These are phyloP conservation scores for Bipolaris gigantea DNA, from an alignment of 2,329 filamentous ascomycete genomes.

Conservation along the genomic window DNA sequence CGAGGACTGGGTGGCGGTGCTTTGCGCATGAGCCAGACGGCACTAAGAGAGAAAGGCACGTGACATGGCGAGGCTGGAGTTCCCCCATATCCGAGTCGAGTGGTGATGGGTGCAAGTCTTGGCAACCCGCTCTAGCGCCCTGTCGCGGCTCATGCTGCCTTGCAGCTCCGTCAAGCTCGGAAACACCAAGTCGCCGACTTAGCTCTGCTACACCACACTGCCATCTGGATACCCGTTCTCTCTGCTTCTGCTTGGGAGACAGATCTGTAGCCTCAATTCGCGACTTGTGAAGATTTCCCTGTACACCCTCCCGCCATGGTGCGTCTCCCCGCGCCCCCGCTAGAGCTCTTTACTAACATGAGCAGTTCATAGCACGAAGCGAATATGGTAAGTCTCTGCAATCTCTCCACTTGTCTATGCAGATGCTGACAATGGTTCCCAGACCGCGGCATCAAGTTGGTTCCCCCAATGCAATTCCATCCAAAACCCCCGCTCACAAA, in stretches of 20 bases:
- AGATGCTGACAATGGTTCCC: conserved; percentile 20
- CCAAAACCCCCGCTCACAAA: conserved; percentile 26
- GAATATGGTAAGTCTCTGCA: conserved; percentile 81
- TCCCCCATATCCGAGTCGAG: not conserved
- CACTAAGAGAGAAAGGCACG: too few relatives aligned
- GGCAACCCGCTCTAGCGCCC: conserved; percentile 21
- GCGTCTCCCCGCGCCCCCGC: conserved; percentile 27
- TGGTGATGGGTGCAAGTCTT: conserved; percentile 15
- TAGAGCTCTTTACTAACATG: conserved; percentile 38
- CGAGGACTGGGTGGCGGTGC: not conserved
- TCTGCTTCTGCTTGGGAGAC: not conserved
- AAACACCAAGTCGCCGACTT: conserved; percentile 23
- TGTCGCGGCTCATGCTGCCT: conserved; percentile 34
- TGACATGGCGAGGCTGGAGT: not conserved
- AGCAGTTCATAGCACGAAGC: conserved; percentile 94
- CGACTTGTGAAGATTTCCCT: not conserved
- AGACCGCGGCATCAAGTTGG: conserved; percentile 98
- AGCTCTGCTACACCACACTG: conserved; percentile 5
- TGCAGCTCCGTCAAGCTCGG: conserved; percentile 28
- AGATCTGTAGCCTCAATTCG: not conserved
- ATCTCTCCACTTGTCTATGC: not conserved
- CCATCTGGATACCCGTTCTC: not conserved
- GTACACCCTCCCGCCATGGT: conserved; percentile 37
- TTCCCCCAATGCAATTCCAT: conserved; percentile 26
- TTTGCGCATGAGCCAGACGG: too few relatives aligned